Conservation (phyloP, 208 protist genomes). For the Leishmania aethiopica region DNA sequence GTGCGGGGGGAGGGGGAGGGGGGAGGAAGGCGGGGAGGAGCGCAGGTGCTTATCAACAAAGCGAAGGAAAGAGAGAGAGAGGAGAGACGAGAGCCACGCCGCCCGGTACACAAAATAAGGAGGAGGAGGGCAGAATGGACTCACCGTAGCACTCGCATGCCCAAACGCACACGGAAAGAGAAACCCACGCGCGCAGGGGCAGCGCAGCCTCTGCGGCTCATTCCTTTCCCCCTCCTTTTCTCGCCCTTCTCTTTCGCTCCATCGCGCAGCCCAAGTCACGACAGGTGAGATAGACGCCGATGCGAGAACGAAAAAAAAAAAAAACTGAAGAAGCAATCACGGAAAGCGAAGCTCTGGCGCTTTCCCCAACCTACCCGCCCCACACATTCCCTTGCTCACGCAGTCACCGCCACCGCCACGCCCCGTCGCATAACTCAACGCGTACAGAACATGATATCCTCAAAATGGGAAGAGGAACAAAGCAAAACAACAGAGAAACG, state of each 20-base stretch:
- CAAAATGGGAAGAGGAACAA: background rate
- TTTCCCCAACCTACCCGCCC: background rate
- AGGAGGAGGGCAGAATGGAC: background rate
- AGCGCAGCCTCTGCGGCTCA: background rate
- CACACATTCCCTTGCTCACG: background rate
- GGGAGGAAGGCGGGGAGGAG: background rate
- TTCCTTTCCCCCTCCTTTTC: background rate
- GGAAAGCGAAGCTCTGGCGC: background rate
- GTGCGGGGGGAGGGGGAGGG: background rate
- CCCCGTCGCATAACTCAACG: background rate
- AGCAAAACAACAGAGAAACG: background rate
- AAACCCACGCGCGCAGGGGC: background rate
- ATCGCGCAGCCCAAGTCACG: background rate
- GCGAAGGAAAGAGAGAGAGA: background rate
- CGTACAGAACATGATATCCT: background rate
- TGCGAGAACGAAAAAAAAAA: background rate
- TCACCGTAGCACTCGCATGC: background rate
- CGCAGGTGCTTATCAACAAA: background rate
- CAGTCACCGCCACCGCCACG: background rate
- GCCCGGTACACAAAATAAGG: background rate
- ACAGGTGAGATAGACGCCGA: background rate
- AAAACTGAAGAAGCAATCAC: background rate
- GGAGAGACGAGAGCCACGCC: background rate
- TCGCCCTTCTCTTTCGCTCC: background rate
- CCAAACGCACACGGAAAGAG: background rate